Conservation (phyloP, 1,284 basidiomycete genomes). For the Leccinum proliferum region DNA sequence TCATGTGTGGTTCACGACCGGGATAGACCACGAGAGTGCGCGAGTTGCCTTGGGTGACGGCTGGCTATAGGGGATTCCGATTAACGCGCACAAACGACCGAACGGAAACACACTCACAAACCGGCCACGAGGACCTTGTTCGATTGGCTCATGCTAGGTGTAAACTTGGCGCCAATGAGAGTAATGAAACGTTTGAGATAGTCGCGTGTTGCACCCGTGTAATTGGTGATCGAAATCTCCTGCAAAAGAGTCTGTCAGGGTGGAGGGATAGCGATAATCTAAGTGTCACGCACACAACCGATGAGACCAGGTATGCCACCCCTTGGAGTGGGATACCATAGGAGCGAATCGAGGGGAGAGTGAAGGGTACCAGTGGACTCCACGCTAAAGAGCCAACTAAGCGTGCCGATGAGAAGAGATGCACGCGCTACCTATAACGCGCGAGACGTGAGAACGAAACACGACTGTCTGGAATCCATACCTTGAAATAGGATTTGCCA, state of each 20-base stretch:
- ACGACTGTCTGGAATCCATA: conserved; percentile 22
- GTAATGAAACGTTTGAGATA: conserved; percentile 82
- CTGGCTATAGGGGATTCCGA: conserved; percentile 11
- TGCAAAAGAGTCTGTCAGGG: conserved; percentile 22
- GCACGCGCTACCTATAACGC: conserved; percentile 16
- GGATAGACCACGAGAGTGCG: conserved; percentile 76
- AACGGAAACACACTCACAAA: conserved; percentile 46
- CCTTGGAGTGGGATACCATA: conserved; percentile 50
- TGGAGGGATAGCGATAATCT: not conserved
- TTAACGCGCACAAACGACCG: not conserved
- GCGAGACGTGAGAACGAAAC: not conserved
- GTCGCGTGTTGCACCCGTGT: conserved; percentile 77
- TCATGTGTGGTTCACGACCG: conserved; percentile 86
- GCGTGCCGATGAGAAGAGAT: conserved; percentile 62
- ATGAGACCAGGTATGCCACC: conserved; percentile 39
- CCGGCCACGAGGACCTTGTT: conserved; percentile 83
- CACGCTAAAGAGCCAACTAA: conserved; percentile 80
- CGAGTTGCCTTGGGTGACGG: conserved; percentile 42
- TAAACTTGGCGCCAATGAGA: conserved; percentile 75
- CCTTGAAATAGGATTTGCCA: conserved; percentile 65
- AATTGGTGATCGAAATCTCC: conserved; percentile 84
- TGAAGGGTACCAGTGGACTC: conserved; percentile 57
- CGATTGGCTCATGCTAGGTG: conserved; percentile 67
- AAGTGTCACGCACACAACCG: conserved; percentile 34
- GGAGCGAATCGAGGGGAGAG: conserved; percentile 59